Conservation (phyloP, 148 eudicot species). For the Oxyria digyna region DNA sequence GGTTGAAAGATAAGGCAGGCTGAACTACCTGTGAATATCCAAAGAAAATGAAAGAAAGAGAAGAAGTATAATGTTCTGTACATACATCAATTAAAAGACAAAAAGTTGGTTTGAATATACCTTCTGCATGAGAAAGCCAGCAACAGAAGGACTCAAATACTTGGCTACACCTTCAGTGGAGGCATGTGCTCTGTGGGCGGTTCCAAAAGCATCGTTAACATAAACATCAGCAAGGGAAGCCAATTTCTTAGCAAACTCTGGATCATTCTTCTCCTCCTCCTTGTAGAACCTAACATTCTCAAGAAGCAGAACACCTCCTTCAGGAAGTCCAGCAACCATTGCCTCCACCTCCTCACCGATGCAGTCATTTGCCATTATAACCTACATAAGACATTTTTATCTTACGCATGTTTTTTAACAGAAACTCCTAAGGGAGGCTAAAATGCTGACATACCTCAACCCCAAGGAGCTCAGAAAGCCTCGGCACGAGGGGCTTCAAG, state of each 20-base stretch:
- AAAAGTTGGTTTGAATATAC: conserved; percentile 16
- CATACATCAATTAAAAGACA: not conserved
- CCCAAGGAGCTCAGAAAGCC: conserved; percentile 62
- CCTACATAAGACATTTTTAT: conserved; percentile 21
- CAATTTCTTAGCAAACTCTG: conserved; percentile 68
- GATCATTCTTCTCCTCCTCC: conserved; percentile 93
- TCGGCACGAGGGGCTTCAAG: conserved; percentile 63
- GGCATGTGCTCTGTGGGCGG: conserved; percentile 82
- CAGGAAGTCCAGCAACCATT: conserved; percentile 55
- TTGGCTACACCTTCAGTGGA: conserved; percentile 80
- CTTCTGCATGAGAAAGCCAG: conserved; percentile 88
- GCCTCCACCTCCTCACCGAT: conserved; percentile 76
- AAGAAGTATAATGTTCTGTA: not conserved
- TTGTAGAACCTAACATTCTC: conserved; percentile 82
- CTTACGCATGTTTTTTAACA: not conserved
- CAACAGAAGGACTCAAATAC: conserved; percentile 72
- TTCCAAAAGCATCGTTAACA: conserved; percentile 81
- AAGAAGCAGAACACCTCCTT: conserved; percentile 71
- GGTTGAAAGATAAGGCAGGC: too few species aligned
- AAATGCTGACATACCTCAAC: conserved; percentile 24
- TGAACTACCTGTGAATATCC: not conserved
- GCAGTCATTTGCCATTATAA: conserved; percentile 63
- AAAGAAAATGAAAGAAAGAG: not conserved
- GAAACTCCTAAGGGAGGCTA: not conserved
- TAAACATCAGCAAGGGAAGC: conserved; percentile 84